Percentiles rank a stretch among this genome's conserved stretches.
Conservation (phyloP, 1,139 yeast genomes). For the Hemisphaericaspora lyxosophila region DNA sequence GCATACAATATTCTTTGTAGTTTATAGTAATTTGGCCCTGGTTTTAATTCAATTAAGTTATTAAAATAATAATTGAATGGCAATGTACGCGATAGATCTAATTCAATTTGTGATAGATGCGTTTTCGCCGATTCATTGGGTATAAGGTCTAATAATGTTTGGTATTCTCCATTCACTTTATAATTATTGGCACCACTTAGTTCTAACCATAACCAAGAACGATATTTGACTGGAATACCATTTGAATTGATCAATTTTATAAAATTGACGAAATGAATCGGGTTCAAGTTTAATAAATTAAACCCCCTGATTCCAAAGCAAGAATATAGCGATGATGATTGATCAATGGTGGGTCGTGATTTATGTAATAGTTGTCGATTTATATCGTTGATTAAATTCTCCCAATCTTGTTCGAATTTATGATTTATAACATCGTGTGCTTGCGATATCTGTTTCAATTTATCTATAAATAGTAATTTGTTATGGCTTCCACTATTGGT, state of each 20-base stretch:
- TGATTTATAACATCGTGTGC: slow-evolving; percentile 34
- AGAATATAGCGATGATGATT: background rate
- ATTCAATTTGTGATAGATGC: slow-evolving; percentile 51
- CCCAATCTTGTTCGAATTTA: slow-evolving; percentile 36
- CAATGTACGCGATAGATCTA: slow-evolving; percentile 57
- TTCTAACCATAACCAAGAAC: slow-evolving; percentile 55
- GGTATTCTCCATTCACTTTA: slow-evolving; percentile 52
- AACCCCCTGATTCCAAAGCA: slow-evolving; percentile 41
- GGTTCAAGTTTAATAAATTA: slow-evolving; percentile 19
- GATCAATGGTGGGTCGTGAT: background rate
- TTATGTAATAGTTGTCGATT: slow-evolving; percentile 21
- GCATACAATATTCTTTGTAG: slow-evolving; percentile 52
- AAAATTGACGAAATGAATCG: slow-evolving; percentile 19
- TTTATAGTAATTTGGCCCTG: slow-evolving; percentile 55
- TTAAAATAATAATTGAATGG: slow-evolving; percentile 55
- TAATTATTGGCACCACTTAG: slow-evolving; percentile 51
- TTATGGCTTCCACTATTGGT: slow-evolving; percentile 5
- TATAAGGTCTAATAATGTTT: slow-evolving; percentile 21
- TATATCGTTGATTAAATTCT: slow-evolving; percentile 27
- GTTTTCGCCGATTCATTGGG: slow-evolving; percentile 14
- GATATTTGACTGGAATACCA: slow-evolving; percentile 50
- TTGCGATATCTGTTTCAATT: slow-evolving; percentile 32
- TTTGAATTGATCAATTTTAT: slow-evolving; percentile 36
- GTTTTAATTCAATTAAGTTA: slow-evolving; percentile 36
- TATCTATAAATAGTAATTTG: slow-evolving; percentile 19